Percentiles rank a stretch among this genome's conserved stretches.
Conservation (phyloP, 192 early-diverging fungal genomes). For the Backusella tarrabulga region DNA sequence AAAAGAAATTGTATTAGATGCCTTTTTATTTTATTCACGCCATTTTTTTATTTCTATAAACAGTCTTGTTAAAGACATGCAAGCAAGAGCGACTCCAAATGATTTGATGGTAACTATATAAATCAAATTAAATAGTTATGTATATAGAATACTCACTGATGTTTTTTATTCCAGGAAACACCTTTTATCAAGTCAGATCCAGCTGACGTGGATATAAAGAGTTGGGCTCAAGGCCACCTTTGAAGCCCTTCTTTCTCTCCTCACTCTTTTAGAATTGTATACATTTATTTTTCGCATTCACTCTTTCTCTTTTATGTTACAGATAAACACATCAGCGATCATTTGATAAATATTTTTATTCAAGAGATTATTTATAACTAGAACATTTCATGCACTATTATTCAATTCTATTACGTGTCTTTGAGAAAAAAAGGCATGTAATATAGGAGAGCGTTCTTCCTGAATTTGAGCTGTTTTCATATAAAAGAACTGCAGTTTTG, state of each 20-base stretch:
- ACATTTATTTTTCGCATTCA: background rate
- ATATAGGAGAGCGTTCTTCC: too few relatives aligned
- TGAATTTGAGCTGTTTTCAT: too few relatives aligned
- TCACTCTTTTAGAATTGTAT: background rate
- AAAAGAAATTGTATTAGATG: background rate
- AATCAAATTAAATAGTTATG: background rate
- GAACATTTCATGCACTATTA: background rate
- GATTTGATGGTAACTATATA: constrained; percentile 54
- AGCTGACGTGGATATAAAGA: background rate
- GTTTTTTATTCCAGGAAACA: background rate
- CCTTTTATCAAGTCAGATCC: background rate
- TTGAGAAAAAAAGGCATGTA: too few relatives aligned
- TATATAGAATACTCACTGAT: background rate
- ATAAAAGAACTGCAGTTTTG: too few relatives aligned
- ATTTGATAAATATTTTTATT: background rate
- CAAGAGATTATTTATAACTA: background rate
- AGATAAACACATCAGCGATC: background rate
- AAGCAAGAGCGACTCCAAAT: constrained; percentile 60
- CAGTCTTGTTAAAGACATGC: constrained; percentile 57
- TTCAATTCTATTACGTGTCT: too few relatives aligned
- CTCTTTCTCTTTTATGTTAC: background rate
- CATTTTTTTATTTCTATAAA: background rate
- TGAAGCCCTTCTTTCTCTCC: background rate
- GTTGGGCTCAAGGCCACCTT: background rate
- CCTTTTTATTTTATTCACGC: background rate